Base-by-base conservation (phyloP, 106 monocot genomes). In the Amphibolis antarctica region DNA sequence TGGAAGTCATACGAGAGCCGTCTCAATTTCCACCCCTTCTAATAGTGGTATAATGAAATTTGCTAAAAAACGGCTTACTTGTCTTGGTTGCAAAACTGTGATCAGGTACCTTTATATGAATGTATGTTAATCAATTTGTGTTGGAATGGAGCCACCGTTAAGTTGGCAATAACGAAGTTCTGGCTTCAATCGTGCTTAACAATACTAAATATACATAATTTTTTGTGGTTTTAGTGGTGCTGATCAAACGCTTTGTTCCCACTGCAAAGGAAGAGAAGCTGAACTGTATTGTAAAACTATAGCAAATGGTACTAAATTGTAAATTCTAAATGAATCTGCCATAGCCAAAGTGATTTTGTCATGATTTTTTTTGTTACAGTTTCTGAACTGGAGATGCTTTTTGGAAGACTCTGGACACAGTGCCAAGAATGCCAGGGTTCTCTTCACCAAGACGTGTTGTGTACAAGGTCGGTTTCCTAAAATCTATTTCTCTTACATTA, bases 391-490 rank as follows among this genome's bases (percentile, higher is more conserved):
- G 96, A 98, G 75, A 66, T 67, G 58, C 77, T 98, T 65, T 98
- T 98, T 75, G 96, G 96, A 59, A 84, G 78, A 73, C 60, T 98
- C 47, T 98, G 96, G 96, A 98, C 96, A 21, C 96, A 98, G 29
- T 98, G 96, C 63, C 96, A 98, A 71, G 96, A 98, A 48, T 98
- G 96, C 63, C 96, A 98, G 73, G 96, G 96, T 60, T 98, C 96
- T 65, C 90, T 98, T 52, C 96, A 98, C 62, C 96, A 98, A 66
- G 90, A 98, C 68, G 96, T 98, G 46, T 69, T 98, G 42, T 98
- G 96, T 73, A 98, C 96, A 24, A 98, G 96, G 96, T 90, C 20
- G 61, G 12, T 68, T 53, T 21, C 0, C 27, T 0, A 28, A 5
- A 45, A 15, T 44, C 15, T 51, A 12, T 27, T 13, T 49, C 1